Evolutionary conservation across 2,329 filamentous ascomycete genomes (phyloP), one percentile per base, ranked within the genome.

Genomic region (Penicillium vulpinum): DNA sequence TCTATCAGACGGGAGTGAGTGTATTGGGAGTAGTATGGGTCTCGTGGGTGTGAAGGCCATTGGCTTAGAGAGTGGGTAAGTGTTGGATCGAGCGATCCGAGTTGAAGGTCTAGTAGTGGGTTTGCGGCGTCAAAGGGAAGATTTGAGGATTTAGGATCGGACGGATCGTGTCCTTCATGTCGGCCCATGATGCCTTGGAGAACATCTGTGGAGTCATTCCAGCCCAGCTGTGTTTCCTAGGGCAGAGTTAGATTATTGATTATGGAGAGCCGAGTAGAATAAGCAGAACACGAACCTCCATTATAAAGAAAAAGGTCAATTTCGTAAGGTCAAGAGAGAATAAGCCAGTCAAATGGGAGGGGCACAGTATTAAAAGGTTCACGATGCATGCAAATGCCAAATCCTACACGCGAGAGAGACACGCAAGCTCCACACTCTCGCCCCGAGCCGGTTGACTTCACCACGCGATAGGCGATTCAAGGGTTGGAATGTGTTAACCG

Each of bases 181-280:
- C 28, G 29, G 15, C 53, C 63, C 68, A 70, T 68, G 53, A 73
- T 72, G 24, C 69, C 70, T 41, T 73, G 71, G 6, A 75, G 69
- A 40, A 70, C 58, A 60, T 74, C 69, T 46, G 51, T 58, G 24
- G 64, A 62, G 47, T 67, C 56, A 15, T 60, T 59, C 68, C 69
- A 71, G 31, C 31, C 52, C 45, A 51, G 49, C 48, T 54, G 48
- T 51, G 46, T 35, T 54, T 45, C 55, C 58, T 51, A 2, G 16
- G 35, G 33, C 16, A 39, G 38, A 46, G 29, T 39, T 53, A 54
- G 45, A 26, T 28, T 47, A 49, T 45, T 15, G 26, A 31, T 53
- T 36, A 22, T 53, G n/a, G 35, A 49, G 44, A 24, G 28, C 18
- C 11, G 40, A 8, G 16, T n/a, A 21, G 28, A 33, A n/a, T 36